A percentile compares a stretch with the other conserved stretches of the same genome.
Conservation (phyloP, 805 yeast species). For the Kodamaea restingae region DNA sequence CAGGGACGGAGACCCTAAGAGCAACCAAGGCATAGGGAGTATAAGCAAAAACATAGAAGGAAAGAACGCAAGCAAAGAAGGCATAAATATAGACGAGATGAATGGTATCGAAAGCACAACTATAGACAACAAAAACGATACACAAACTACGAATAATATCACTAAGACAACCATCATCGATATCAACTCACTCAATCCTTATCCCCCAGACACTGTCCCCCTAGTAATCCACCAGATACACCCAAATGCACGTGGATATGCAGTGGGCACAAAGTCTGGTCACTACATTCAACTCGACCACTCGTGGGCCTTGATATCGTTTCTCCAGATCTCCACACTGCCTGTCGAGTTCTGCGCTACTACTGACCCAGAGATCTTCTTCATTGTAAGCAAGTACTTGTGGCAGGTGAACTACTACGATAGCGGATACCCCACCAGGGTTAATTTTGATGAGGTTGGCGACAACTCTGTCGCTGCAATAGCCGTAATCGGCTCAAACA, state of each 20-base stretch:
- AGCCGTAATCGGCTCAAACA: constrained; percentile 10
- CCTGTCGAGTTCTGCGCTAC: constrained; percentile 19
- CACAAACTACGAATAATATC: too few species aligned
- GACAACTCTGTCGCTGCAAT: constrained; percentile 24
- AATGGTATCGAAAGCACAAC: too few species aligned
- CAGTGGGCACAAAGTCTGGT: constrained; percentile 35
- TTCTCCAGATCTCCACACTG: constrained; percentile 24
- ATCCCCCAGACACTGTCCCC: constrained; percentile 1
- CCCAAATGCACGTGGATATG: constrained; percentile 9
- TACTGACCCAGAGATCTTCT: constrained; percentile 19
- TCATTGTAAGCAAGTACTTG: constrained; percentile 23
- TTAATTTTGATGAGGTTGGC: constrained; percentile 32
- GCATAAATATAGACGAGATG: too few species aligned
- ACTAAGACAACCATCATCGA: background rate
- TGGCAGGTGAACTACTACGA: constrained; percentile 32
- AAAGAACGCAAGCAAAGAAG: too few species aligned
- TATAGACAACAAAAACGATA: too few species aligned
- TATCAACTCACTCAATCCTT: constrained; percentile 8
- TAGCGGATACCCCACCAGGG: constrained; percentile 25
- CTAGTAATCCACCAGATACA: constrained; percentile 14
- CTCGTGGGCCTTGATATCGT: constrained; percentile 13
- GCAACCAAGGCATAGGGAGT: too few species aligned
- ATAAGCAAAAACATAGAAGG: too few species aligned
- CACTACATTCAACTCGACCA: constrained; percentile 17
- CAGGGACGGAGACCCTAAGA: background rate